These are phyloP conservation scores for Blastomyces parvus DNA, from an alignment of 2,329 filamentous ascomycete species.

Conservation along the genomic window DNA sequence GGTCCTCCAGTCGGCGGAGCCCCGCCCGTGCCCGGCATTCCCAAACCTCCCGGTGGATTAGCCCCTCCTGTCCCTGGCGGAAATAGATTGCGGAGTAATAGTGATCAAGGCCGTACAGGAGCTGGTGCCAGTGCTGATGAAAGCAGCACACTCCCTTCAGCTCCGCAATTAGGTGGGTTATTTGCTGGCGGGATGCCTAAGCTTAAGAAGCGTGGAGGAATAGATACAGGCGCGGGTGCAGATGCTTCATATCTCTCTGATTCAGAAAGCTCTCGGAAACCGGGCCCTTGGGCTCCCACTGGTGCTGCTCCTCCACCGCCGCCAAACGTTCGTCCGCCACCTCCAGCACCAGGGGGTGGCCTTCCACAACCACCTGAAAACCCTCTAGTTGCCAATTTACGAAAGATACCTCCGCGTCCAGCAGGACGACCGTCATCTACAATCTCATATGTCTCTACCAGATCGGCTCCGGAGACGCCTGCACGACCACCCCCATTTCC, in stretches of 20 bases:
- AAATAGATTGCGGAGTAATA: slow-evolving; percentile 72
- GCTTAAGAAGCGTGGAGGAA: slow-evolving; percentile 74
- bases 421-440: slow-evolving; percentile 51
- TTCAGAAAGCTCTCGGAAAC: slow-evolving; percentile 53
- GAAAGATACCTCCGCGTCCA: slow-evolving; percentile 47
- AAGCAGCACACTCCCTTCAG: slow-evolving; percentile 52
- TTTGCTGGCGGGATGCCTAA: slow-evolving; percentile 96
- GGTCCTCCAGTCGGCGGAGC: slow-evolving; percentile 61
- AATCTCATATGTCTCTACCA: slow-evolving; percentile 48
- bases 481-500: slow-evolving; percentile 59
- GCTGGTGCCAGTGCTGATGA: slow-evolving; percentile 32
- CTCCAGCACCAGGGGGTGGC: slow-evolving; percentile 41
- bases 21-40: slow-evolving; percentile 64
- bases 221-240: slow-evolving; percentile 63
- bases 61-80: slow-evolving; percentile 59
- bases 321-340: slow-evolving; percentile 41
- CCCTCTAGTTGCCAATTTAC: slow-evolving; percentile 45
- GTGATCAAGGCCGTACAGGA: slow-evolving; percentile 50
- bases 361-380: slow-evolving; percentile 45
- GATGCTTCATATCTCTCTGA: slow-evolving; percentile 72
- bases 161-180: slow-evolving; percentile 75
- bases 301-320: slow-evolving; percentile 47
- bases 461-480: slow-evolving; percentile 36
- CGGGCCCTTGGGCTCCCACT: slow-evolving; percentile 44
- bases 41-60: slow-evolving; percentile 52